Evolutionary conservation across 2,329 filamentous ascomycete species (phyloP).

Genomic region (Colletotrichum eleusines): DNA sequence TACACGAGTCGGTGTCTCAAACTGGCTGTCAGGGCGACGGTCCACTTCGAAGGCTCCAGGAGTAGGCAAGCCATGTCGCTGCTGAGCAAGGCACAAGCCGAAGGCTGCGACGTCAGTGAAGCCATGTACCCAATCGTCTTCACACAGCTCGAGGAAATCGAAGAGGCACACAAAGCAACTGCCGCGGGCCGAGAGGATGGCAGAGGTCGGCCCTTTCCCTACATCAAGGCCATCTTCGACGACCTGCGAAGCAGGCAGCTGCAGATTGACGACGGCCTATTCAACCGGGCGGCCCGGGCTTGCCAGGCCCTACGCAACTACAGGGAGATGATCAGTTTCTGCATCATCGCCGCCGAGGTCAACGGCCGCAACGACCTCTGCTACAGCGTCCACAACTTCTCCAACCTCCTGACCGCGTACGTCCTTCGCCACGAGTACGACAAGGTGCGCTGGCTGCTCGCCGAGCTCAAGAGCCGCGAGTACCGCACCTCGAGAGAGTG

Average conservation of each 20-base stretch:
- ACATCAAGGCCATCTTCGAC: slow-evolving; percentile 44
- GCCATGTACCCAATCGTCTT: slow-evolving; percentile 56
- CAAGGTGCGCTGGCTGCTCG: slow-evolving; percentile 49
- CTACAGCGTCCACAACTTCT: slow-evolving; percentile 55
- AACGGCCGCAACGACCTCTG: slow-evolving; percentile 53
- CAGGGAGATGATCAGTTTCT: slow-evolving; percentile 49
- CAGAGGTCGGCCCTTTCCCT: slow-evolving; percentile 17
- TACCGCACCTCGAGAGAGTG: slow-evolving; percentile 32
- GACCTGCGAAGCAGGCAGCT: slow-evolving; percentile 47
- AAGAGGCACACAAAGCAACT: slow-evolving; percentile 43
- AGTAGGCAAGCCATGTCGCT: slow-evolving; percentile 53
- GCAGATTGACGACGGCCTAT: slow-evolving; percentile 52
- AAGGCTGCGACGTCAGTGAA: slow-evolving; percentile 57
- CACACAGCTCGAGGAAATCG: slow-evolving; percentile 52
- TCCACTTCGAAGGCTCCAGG: slow-evolving; percentile 49
- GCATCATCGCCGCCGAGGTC: slow-evolving; percentile 51
- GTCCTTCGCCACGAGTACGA: slow-evolving; percentile 49
- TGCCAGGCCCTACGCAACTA: slow-evolving; percentile 49
- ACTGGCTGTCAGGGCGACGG: slow-evolving; percentile 60
- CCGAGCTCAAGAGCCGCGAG: slow-evolving; percentile 27
- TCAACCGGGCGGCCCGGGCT: slow-evolving; percentile 52
- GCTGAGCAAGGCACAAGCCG: slow-evolving; percentile 53
- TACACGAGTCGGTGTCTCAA: slow-evolving; percentile 58
- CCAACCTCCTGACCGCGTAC: slow-evolving; percentile 52
- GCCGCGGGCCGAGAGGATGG: slow-evolving; percentile 6